Base-by-base conservation (phyloP, 805 yeast species). In the Lipomyces mesembrius region DNA sequence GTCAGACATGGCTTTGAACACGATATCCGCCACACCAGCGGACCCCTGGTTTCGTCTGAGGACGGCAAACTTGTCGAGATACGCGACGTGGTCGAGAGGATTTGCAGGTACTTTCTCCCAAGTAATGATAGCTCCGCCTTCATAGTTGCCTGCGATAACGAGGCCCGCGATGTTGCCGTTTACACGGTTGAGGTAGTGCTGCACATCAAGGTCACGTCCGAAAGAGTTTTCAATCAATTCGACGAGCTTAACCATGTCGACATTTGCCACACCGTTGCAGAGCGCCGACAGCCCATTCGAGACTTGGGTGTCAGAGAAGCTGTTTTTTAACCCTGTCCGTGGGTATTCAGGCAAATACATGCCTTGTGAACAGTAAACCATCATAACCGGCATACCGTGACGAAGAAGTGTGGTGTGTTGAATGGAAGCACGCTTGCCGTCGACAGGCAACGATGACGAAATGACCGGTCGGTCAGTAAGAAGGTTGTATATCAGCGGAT, bases 31-130 rank as follows among this genome's bases (percentile, higher is more conserved):
- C 14, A 94, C 87, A 3, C 98, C 96, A 3, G 96, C 88, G 0
- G 95, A 86, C 0, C 99, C 98, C 77, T 95, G 98, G 68, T 91
- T 82, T 59, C 84, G 83, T 55, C 89, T 87, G 53, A 90, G 83
- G 12, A 95, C 97, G 0, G 98, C 98, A 80, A 95, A 92, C 77
- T 95, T 95, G 77, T 95, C 99, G 61, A 95, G 81, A 72, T 95
- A 95, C 0, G 97, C 91, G 39, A 92, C 83, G 32, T 74, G 51
- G 17, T 68, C 70, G 22, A 37, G 51, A 1, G 81, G 77, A 7
- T 80, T 80, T 0, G 74, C 67, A 3, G 77, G 74, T 0, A 76
- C 66, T 54, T 70, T 64, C 73, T 94, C 99, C 86, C 91, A 89
- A 0, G 99, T 95, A 46, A 94, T 84, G 17, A 95, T 89, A 0